Conservation (phyloP, 257 asterid genomes). For the Cruciata laevipes region DNA sequence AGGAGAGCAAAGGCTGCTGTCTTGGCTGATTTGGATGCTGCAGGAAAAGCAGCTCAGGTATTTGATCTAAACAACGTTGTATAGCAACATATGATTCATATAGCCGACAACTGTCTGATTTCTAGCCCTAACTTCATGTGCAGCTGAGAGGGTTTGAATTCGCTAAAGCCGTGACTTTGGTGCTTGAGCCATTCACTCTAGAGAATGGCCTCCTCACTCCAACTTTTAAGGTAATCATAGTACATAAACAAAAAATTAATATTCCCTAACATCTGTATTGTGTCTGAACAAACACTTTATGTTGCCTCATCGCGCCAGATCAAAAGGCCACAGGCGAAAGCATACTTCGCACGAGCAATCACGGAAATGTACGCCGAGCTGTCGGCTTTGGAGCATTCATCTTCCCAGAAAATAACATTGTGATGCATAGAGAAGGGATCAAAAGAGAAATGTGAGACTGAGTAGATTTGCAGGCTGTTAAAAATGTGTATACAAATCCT, state of each 20-base stretch:
- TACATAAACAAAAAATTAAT: neutral
- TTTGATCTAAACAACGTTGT: too few species aligned
- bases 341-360: slow-evolving; percentile 54
- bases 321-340: slow-evolving; percentile 67
- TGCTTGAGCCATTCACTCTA: slow-evolving; percentile 51
- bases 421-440: neutral
- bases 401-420: slow-evolving; percentile 29
- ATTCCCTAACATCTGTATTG: too few species aligned
- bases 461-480: neutral
- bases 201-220: slow-evolving; percentile 79
- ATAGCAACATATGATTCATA: neutral
- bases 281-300: neutral
- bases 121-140: neutral
- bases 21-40: slow-evolving; percentile 58
- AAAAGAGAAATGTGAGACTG: neutral
- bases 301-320: slow-evolving; percentile 39
- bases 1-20: slow-evolving; percentile 53
- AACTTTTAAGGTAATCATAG: slow-evolving; percentile 49
- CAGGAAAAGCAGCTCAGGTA: slow-evolving; percentile 68
- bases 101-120: neutral
- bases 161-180: slow-evolving; percentile 61
- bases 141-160: slow-evolving; percentile 82
- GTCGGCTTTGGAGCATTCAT: slow-evolving; percentile 28
- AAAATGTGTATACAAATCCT: neutral
- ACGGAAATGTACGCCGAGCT: slow-evolving; percentile 53